Base-by-base conservation (phyloP, 331 rosid species). In the Cydonia oblonga region DNA sequence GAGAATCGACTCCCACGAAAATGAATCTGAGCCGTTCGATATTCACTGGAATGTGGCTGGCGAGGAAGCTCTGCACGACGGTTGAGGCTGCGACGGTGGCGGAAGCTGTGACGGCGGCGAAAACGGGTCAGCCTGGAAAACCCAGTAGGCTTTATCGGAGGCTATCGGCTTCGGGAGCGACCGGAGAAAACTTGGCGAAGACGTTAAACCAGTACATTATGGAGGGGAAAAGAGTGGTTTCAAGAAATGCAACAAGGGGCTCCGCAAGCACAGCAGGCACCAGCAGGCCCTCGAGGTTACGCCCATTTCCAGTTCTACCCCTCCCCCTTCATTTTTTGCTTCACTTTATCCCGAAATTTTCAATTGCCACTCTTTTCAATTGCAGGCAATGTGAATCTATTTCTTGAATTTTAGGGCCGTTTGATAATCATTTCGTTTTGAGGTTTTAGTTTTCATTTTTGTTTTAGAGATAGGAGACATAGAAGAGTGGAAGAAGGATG, bases 271-370 rank as follows among this genome's bases (percentile, higher is more conserved):
- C 77, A 67, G 79, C 26, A 62, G 29, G 68, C 84, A 76, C 74
- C 72, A 81, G 25, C 84, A 77, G n/a, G 91, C 96, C 26, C 88
- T 91, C 19, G 85, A 93, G 96, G 98, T 89, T 59, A 62, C 69
- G 29, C 44, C 68, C 16, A 3, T 52, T 69, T 59, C 32, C 35
- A 18, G 20, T 32, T 23, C 51, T 5, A 3, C 14, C 65, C 25
- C 2, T 25, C 32, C 2, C 20, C 42, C 5, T 40, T 26, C 6
- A 14, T 33, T 11, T 5, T 32, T 15, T 18, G 54, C 5, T 52
- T 15, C n/a, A 3, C 7, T 44, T 58, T 4, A 4, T 49, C 24
- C 6, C n/a, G 6, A 23, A 24, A 32, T 22, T 26, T n/a, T n/a
- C n/a, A n/a, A n/a, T n/a, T n/a, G n/a, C n/a, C n/a, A n/a, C n/a